Base-by-base conservation (phyloP, 306 rosid genomes). In the Heteromeles arbutifolia region DNA sequence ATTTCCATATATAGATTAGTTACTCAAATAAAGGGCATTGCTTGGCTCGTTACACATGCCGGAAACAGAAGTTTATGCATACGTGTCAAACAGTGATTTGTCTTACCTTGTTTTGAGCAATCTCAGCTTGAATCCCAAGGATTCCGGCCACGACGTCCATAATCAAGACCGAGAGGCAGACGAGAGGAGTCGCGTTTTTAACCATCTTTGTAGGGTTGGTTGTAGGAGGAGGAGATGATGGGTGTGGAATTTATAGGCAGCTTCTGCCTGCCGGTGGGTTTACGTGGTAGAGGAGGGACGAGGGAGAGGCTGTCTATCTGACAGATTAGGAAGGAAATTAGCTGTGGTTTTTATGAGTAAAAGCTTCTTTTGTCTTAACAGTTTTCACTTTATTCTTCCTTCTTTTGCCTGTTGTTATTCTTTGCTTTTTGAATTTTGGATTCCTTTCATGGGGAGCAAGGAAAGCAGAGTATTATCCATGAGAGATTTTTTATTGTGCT, bases 81-180 rank as follows among this genome's bases (percentile, higher is more conserved):
- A 48, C 8, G 8, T 5, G 54, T 48, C 21, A 2, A 48, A 48
- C 3, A 15, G 54, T 48, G 7, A 15, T 48, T 48, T 48, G 21
- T 48, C 1, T 48, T 81, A 95, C 98, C 97, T 90, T 95, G 82
- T 90, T 87, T 83, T 92, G 90, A 56, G 93, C 80, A 25, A 95
- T 76, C 77, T 89, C 96, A 8, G 97, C 97, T 59, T 92, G 74
- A 76, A 95, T 86, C 71, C 96, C 97, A 52, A 95, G 97, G 65
- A 90, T 90, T 58, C 96, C 98, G 1, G 96, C 97, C 2, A 72
- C 79, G 61, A 76, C 74, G 34, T 95, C 98, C 84, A 90, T 14
- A 19, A 78, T 21, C 82, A 88, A 79, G 77, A 95, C 79, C 78
- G 79, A 31, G 59, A 89, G 31, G 80, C 96, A 88, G 73, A 92